phyloP scores from a whole-genome alignment of 2,329 filamentous ascomycete species.

The Penicillium sp. region DNA sequence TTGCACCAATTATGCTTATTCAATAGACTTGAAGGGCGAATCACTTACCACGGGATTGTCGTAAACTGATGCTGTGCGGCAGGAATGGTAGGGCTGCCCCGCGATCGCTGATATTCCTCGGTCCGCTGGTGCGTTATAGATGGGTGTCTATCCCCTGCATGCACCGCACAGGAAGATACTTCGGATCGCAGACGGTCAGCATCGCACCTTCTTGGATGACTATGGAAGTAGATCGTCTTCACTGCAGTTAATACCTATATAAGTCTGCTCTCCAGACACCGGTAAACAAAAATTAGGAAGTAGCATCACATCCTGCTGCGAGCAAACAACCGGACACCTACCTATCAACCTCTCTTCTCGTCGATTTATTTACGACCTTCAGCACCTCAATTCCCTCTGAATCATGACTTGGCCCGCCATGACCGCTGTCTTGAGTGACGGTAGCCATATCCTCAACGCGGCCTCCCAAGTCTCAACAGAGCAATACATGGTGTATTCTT shows the following conservation, averaged over 20 bases:
- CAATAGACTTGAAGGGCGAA: background rate
- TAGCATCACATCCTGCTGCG: background rate
- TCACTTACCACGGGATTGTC: background rate
- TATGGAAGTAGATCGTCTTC: background rate
- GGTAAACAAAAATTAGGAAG: background rate
- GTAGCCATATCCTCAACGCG: background rate
- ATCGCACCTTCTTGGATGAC: background rate
- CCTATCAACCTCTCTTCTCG: too few species aligned
- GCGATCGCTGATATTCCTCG: constrained; percentile 17
- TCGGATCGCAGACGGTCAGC: background rate
- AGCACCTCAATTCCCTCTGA: too few species aligned
- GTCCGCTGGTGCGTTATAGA: constrained; percentile 14
- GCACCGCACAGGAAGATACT: background rate
- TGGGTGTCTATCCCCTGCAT: background rate
- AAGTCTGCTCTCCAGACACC: background rate
- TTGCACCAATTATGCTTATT: background rate
- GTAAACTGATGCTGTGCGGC: background rate
- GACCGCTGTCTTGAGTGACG: background rate
- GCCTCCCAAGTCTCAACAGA: background rate
- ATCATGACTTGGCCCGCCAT: constrained; percentile 1
- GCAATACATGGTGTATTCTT: constrained; percentile 9
- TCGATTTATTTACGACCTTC: too few species aligned
- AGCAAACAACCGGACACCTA: too few species aligned
- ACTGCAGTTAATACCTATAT: background rate
- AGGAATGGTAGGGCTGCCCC: constrained; percentile 5